These are phyloP conservation scores for Scytalidium sp. DNA, from an alignment of 2,329 filamentous ascomycete genomes.

Conservation along the genomic window DNA sequence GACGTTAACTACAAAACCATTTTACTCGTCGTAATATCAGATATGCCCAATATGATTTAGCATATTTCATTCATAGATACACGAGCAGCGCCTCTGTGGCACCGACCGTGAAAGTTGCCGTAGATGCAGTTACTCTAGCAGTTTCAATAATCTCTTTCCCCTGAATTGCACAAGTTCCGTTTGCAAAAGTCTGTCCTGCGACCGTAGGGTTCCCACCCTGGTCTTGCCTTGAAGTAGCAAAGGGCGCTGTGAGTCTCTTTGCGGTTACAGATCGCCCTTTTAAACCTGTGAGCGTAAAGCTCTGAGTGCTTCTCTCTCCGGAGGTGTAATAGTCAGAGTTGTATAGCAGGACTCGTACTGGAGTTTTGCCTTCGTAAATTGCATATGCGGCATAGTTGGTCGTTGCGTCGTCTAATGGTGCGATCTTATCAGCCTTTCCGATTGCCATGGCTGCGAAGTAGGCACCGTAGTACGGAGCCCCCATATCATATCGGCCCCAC, in stretches of 20 bases:
- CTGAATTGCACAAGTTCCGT: slow-evolving; percentile 41
- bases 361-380: slow-evolving; percentile 14
- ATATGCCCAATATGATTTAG: too few relatives aligned
- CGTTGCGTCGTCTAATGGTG: slow-evolving; percentile 16
- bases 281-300: slow-evolving; percentile 19
- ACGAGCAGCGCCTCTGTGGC: slow-evolving; percentile 48
- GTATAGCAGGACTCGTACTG: slow-evolving; percentile 17
- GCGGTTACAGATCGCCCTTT: slow-evolving; percentile 9
- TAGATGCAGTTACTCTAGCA: slow-evolving; percentile 29
- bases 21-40: too few relatives aligned
- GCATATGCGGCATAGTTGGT: slow-evolving; percentile 19
- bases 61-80: slow-evolving; percentile 33
- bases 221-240: slow-evolving; percentile 41
- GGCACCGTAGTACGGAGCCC: slow-evolving; percentile 26
- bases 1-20: too few relatives aligned
- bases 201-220: slow-evolving; percentile 38
- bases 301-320: slow-evolving; percentile 16
- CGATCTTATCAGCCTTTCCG: slow-evolving; percentile 19
- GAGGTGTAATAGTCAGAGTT: slow-evolving; percentile 23
- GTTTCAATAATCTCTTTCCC: slow-evolving; percentile 39
- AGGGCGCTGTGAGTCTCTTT: slow-evolving; percentile 34
- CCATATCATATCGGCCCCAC: slow-evolving; percentile 22
- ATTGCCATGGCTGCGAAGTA: slow-evolving; percentile 21
- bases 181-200: slow-evolving; percentile 42
- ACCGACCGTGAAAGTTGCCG: slow-evolving; percentile 36